phyloP scores from a whole-genome alignment of 805 yeast genomes.

The Candida schatavii region DNA sequence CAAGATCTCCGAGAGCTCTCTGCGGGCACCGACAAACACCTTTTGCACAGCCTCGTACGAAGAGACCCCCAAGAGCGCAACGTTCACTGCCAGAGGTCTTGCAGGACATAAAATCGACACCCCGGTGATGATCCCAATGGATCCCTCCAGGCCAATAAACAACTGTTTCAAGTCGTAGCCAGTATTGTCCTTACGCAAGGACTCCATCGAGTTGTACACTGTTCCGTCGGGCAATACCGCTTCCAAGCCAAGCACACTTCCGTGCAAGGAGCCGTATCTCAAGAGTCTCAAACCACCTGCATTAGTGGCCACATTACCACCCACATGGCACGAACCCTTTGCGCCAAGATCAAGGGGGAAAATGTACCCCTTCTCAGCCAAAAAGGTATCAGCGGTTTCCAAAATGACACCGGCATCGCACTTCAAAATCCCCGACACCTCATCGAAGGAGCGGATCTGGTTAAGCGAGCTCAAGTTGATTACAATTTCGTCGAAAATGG shows the following conservation, averaged over 20 bases:
- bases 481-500: slow-evolving; percentile 87
- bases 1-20: slow-evolving; percentile 77
- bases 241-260: slow-evolving; percentile 86
- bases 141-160: slow-evolving; percentile 93
- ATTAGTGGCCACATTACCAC: slow-evolving; percentile 92
- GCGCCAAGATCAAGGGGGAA: slow-evolving; percentile 96
- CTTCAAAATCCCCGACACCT: slow-evolving; percentile 78
- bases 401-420: slow-evolving; percentile 89
- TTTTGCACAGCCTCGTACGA: slow-evolving; percentile 81
- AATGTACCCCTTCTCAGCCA: slow-evolving; percentile 80
- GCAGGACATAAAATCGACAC: slow-evolving; percentile 87
- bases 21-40: slow-evolving; percentile 74
- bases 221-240: slow-evolving; percentile 92
- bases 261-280: slow-evolving; percentile 90
- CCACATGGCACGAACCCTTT: slow-evolving; percentile 93
- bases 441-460: slow-evolving; percentile 77
- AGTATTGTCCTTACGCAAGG: slow-evolving; percentile 91
- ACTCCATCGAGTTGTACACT: slow-evolving; percentile 71
- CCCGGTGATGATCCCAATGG: slow-evolving; percentile 87
- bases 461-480: slow-evolving; percentile 68
- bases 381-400: slow-evolving; percentile 76
- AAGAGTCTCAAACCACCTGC: slow-evolving; percentile 92
- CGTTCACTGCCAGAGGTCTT: slow-evolving; percentile 80
- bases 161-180: slow-evolving; percentile 92
- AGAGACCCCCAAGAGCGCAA: slow-evolving; percentile 81